Evolutionary conservation across 2,329 filamentous ascomycete genomes (phyloP), one percentile per base, ranked within the genome.

Genomic region (Beauveria caledonica): DNA sequence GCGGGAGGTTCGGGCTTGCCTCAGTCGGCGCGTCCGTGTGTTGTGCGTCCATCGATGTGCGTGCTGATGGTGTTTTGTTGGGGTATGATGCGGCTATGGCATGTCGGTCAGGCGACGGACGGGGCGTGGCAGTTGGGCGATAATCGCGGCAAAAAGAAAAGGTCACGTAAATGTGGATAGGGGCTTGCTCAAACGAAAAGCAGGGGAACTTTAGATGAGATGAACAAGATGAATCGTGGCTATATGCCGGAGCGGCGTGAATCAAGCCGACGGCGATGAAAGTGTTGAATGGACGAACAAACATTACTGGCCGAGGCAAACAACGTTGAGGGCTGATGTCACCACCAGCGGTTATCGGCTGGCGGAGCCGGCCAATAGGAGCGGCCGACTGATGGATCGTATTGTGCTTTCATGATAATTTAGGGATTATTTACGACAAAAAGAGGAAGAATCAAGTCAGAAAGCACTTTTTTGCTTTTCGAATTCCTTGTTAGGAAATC

Each of bases 1-100:
- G 58, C 11, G 63, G 49, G 15, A 64, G 60, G 42, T 51, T 45
- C 33, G 64, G 45, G 29, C 21, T 40, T 23, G 55, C 44, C 21
- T 51, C 33, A 19, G 36, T 21, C 25, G 36, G 19, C 44, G 52
- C 23, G 8, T 25, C 23, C 27, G 6, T 39, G 27, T 49, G 33
- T 50, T 23, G 33, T 29, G 33, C 19, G 15, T 59, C 49, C 48
- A 52, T 53, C 40, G 27, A 21, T 15, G 10, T 15, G 23, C 19
- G 23, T 17, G 10, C 17, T 9, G 42, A 25, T 46, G 53, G 19
- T 33, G 40, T 23, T 36, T 36, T 7, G n/a, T 9, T 21, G 4
- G 13, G 40, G n/a, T 11, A 19, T 10, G 27, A 19, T 36, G 46
- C 46, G 48, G 44, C 54, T 57, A 57, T 40, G 13, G 54, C 54